Conservation (phyloP, 441 rosid genomes). For the Populus hybrid region DNA sequence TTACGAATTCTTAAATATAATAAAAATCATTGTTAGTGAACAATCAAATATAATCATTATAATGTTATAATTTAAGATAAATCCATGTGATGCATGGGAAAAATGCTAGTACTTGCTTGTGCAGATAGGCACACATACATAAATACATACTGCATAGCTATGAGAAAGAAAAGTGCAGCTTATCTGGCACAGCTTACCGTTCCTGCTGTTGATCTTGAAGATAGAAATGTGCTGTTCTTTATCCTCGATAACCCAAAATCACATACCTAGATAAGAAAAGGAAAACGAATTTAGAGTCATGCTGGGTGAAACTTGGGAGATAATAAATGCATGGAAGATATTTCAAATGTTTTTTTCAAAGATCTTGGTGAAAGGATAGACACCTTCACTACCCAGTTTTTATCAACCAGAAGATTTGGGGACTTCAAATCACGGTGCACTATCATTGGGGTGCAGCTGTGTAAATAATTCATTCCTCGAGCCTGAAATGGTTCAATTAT, state of each 20-base stretch:
- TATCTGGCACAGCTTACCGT: constrained; percentile 52
- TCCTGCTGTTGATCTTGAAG: constrained; percentile 94
- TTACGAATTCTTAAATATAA: background rate
- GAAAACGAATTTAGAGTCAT: constrained; percentile 9
- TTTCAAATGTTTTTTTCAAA: background rate
- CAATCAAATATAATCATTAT: background rate
- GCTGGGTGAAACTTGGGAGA: constrained; percentile 16
- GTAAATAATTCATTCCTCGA: constrained; percentile 97
- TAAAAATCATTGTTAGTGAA: background rate
- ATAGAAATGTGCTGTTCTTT: constrained; percentile 90
- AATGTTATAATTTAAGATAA: background rate
- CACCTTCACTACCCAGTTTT: constrained; percentile 97
- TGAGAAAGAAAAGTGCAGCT: background rate
- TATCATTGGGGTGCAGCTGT: constrained; percentile 75
- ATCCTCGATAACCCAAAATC: constrained; percentile 91
- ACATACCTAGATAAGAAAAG: constrained; percentile 50
- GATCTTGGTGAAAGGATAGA: constrained; percentile 10
- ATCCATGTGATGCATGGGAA: background rate
- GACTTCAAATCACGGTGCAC: constrained; percentile 72
- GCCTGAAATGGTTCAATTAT: constrained; percentile 53
- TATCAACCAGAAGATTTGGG: constrained; percentile 53
- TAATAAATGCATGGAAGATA: constrained; percentile 8
- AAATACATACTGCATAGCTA: background rate
- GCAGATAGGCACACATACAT: background rate
- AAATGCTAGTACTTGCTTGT: background rate